Evolutionary conservation across 75 land plant species (phyloP), one percentile per base, ranked within the genome.

Genomic region (Picea glauca): DNA sequence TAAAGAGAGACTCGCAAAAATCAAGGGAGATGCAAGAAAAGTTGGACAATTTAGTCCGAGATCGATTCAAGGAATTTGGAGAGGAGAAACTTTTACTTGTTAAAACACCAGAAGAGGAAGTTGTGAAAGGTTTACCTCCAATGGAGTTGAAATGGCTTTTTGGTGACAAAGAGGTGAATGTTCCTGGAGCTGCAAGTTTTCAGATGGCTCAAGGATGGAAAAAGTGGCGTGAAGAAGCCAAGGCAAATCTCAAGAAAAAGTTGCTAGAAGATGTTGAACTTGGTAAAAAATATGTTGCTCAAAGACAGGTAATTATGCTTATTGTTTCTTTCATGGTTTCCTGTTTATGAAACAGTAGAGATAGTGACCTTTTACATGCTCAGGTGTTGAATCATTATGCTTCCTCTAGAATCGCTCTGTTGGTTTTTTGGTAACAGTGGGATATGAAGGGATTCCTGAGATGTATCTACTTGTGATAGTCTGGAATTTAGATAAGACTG

Each of bases 121-220:
- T 86, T 58, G 66, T 92, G 50, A 90, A 87, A 66, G 94, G 94
- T 33, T 88, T 84, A 74, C 90, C 92, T 32, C 91, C 86, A 68
- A 78, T 83, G 62, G 90, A 89, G 43, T 20, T 90, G 65, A 92
- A 90, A 79, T 86, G 93, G 93, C 77, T 83, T 82, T 90, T 92
- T 86, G 93, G 91, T 50, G 60, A 80, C 5, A 92, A 83, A 60
- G 91, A 89, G 66, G 82, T 92, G 72, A 84, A 87, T 60, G 87
- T 86, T 81, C 94, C 94, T 5, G 85, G 86, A 83, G 90, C 91
- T 77, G 76, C 80, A 30, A 62, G 81, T 32, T 59, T 84, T 46
- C 79, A 88, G 58, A 81, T 90, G 81, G 84, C 78, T 80, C 87
- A 87, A 86, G 94, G 94, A 30, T 92, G 94, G 94, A 92, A 86